Evolutionary conservation across 2,329 filamentous ascomycete species (phyloP).

Genomic region (Calycina herbarum): DNA sequence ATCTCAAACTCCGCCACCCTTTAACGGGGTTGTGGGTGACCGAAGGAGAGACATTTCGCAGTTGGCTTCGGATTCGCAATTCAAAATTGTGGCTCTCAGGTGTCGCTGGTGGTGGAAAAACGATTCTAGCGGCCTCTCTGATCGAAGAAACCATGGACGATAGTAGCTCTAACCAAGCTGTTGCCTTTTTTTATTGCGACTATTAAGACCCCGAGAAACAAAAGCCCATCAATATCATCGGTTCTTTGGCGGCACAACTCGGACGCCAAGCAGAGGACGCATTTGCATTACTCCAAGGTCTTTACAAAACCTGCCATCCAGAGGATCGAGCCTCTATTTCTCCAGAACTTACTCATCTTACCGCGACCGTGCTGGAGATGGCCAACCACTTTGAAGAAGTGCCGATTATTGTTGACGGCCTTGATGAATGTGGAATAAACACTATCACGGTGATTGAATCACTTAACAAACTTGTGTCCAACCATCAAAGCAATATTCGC

Average conservation of each 20-base stretch:
- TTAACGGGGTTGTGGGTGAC: slow-evolving; percentile 37
- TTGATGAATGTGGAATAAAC: slow-evolving; percentile 11
- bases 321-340: not conserved
- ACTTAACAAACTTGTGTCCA: not conserved
- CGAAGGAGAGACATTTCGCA: slow-evolving; percentile 19
- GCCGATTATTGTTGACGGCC: slow-evolving; percentile 13
- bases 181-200: slow-evolving; percentile 33
- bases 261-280: slow-evolving; percentile 4
- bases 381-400: not conserved
- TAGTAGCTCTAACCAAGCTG: slow-evolving; percentile 4
- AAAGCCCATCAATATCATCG: slow-evolving; percentile 24
- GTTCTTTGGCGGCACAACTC: slow-evolving; percentile 11
- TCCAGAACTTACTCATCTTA: not conserved
- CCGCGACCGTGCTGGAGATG: not conserved
- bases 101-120: slow-evolving; percentile 27
- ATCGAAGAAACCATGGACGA: slow-evolving; percentile 16
- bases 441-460: not conserved
- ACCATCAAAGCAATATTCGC: not conserved
- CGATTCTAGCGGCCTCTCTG: slow-evolving; percentile 17
- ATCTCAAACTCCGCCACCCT: not conserved
- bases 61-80: slow-evolving; percentile 16
- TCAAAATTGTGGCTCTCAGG: slow-evolving; percentile 22
- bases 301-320: slow-evolving; percentile 1
- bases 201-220: slow-evolving; percentile 28
- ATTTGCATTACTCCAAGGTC: not conserved